These are phyloP conservation scores for Colletotrichum simmondsii DNA, from an alignment of 2,329 filamentous ascomycete species.

Conservation along the genomic window DNA sequence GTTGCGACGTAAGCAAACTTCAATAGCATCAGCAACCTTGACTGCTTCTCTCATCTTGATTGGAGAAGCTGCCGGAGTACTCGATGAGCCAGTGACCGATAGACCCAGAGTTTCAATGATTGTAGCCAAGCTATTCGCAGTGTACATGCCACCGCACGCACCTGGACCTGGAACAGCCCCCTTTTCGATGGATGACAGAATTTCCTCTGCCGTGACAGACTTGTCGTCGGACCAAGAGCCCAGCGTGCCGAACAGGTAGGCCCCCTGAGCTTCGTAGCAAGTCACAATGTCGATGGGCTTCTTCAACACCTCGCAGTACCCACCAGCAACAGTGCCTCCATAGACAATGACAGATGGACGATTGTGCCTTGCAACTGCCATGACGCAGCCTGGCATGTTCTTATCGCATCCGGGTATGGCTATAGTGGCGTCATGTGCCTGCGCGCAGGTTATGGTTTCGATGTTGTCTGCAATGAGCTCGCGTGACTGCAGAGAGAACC, in stretches of 20 bases:
- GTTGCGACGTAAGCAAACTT: slow-evolving; percentile 81
- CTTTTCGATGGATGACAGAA: slow-evolving; percentile 84
- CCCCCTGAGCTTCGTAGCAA: slow-evolving; percentile 89
- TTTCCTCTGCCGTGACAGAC: slow-evolving; percentile 75
- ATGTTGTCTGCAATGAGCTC: slow-evolving; percentile 96
- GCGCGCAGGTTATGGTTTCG: slow-evolving; percentile 91
- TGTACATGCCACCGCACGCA: slow-evolving; percentile 90
- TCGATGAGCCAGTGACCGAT: slow-evolving; percentile 84
- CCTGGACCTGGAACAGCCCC: slow-evolving; percentile 76
- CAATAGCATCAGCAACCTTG: slow-evolving; percentile 82
- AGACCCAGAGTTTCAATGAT: slow-evolving; percentile 91
- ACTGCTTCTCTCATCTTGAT: slow-evolving; percentile 89
- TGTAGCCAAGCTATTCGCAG: slow-evolving; percentile 93
- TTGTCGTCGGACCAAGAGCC: slow-evolving; percentile 73
- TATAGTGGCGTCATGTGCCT: slow-evolving; percentile 93
- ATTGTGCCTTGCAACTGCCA: slow-evolving; percentile 92
- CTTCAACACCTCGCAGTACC: slow-evolving; percentile 81
- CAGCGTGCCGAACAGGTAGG: slow-evolving; percentile 81
- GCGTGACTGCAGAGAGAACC: slow-evolving; percentile 89
- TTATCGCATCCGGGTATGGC: slow-evolving; percentile 95
- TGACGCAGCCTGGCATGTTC: slow-evolving; percentile 95
- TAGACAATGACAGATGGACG: slow-evolving; percentile 96
- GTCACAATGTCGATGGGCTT: slow-evolving; percentile 88
- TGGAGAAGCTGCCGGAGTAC: slow-evolving; percentile 82
- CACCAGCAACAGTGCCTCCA: slow-evolving; percentile 89